Evolutionary conservation across 2,329 filamentous ascomycete genomes (phyloP).

Genomic region (Ceratocystiopsis sp.): DNA sequence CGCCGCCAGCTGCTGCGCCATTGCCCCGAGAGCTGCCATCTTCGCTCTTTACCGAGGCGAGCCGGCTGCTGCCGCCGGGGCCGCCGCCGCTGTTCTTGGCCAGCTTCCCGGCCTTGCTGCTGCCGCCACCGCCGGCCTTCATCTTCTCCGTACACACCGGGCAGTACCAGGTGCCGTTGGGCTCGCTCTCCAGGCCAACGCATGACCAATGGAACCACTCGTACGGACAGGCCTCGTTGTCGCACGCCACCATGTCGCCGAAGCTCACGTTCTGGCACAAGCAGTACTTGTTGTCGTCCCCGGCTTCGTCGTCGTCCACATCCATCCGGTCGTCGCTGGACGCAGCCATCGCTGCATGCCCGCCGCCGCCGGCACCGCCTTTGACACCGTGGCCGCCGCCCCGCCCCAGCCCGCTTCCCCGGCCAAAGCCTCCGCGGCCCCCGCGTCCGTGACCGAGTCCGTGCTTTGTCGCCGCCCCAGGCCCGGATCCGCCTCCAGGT

Average conservation of each 20-base stretch:
- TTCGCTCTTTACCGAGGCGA: slow-evolving; percentile 3
- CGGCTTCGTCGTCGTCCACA: slow-evolving; percentile 50
- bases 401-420: too few species aligned
- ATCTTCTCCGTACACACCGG: slow-evolving; percentile 40
- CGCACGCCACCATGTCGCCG: slow-evolving; percentile 78
- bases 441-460: neutral
- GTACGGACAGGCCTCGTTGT: slow-evolving; percentile 63
- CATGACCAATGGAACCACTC: slow-evolving; percentile 83
- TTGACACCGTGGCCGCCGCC: neutral
- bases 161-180: slow-evolving; percentile 51
- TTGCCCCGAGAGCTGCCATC: slow-evolving; percentile 1
- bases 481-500: neutral
- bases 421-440: too few species aligned
- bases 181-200: slow-evolving; percentile 50
- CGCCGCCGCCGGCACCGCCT: neutral
- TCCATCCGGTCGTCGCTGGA: slow-evolving; percentile 34
- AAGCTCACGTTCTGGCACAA: slow-evolving; percentile 70
- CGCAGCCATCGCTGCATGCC: slow-evolving; percentile 10
- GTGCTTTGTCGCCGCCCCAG: slow-evolving; percentile 4
- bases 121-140: slow-evolving; percentile 8
- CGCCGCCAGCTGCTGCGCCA: too few species aligned
- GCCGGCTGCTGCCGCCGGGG: neutral
- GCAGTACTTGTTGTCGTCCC: slow-evolving; percentile 69
- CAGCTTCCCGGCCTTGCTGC: neutral
- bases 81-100: neutral